Evolutionary conservation across 2,329 filamentous ascomycete genomes (phyloP), one percentile per base, ranked within the genome.

Genomic region (Venturia nashicola): DNA sequence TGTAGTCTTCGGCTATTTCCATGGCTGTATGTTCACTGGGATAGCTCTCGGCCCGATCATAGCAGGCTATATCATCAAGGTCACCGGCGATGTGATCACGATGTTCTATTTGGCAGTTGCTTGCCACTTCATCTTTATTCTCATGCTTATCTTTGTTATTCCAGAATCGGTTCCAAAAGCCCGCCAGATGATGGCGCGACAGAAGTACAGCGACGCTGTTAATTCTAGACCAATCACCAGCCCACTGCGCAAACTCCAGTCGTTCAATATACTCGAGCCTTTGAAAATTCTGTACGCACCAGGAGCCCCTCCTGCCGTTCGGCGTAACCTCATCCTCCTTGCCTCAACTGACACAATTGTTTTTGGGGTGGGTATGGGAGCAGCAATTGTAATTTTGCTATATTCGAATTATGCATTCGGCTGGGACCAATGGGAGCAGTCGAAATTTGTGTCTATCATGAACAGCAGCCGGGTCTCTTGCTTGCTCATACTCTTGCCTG

Each of bases 1-100:
- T 65, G 88, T 96, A 8, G 85, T 86, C 5, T 94, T 97, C 73
- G 92, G 91, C 8, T 93, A 92, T 72, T 87, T 97, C 69, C 90
- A 97, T 70, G 91, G 90, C 11, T 91, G 88, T 68, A 79, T 99
- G 11, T 97, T 96, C 74, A 82, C 83, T 1, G 94, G 94, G 18
- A 84, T 97, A 57, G 93, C 94, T 0, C 76, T 93, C 40, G 94
- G 94, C 0, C 94, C 94, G 7, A 81, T 95, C 3, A 71, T 96
- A 27, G 88, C 91, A 0, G 92, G 89, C 2, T 87, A 89, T 68
- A 79, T 97, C 55, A 87, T 96, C 70, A 84, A 89, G 69, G 82
- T 80, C 73, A 92, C 89, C 0, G 89, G 89, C 11, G 84, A 84
- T 51, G 80, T 95, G 18, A 73, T 96, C 7, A 83, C 85, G n/a